Evolutionary conservation across 176 grass and related monocot species (phyloP).

Genomic region (Avena sativa): DNA sequence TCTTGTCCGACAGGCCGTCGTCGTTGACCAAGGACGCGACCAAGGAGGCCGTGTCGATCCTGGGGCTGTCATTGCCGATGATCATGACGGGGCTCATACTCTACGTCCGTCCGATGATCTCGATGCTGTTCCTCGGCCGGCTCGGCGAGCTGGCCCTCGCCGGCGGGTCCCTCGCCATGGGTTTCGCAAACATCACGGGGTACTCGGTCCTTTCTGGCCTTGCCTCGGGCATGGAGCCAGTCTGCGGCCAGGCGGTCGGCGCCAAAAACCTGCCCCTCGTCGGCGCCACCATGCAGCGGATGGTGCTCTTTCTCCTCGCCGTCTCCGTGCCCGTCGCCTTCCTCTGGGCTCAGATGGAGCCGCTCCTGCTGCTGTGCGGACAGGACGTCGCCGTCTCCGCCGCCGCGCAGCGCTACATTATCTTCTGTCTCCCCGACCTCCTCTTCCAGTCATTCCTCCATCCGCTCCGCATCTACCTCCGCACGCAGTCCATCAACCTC

Average conservation of each 20-base stretch:
- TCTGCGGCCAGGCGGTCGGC: conserved; percentile 93
- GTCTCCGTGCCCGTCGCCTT: conserved; percentile 65
- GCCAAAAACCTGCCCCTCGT: conserved; percentile 68
- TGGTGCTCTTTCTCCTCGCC: conserved; percentile 70
- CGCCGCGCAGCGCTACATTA: conserved; percentile 69
- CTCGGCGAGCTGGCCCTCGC: conserved; percentile 85
- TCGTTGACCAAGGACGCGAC: conserved; percentile 33
- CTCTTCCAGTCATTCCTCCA: conserved; percentile 91
- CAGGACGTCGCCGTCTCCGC: conserved; percentile 73
- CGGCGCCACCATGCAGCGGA: conserved; percentile 79
- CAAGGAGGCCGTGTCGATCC: conserved; percentile 33
- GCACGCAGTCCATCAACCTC: conserved; percentile 81
- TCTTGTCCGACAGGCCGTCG: conserved; percentile 31
- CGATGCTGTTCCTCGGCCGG: conserved; percentile 90
- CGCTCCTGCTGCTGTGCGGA: conserved; percentile 77
- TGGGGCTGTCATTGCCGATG: conserved; percentile 77
- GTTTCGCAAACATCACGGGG: conserved; percentile 95
- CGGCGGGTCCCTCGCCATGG: conserved; percentile 88
- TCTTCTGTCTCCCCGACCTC: conserved; percentile 82
- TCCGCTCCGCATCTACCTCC: conserved; percentile 94
- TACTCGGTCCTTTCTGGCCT: conserved; percentile 90
- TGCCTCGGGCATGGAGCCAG: conserved; percentile 94
- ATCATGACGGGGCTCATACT: conserved; percentile 82
- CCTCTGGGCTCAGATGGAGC: conserved; percentile 80
- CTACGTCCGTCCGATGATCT: conserved; percentile 91